Percentiles rank a stretch among this genome's conserved stretches.
phyloP scores from a whole-genome alignment of 257 asterid species.

The Gentiana dahurica region DNA sequence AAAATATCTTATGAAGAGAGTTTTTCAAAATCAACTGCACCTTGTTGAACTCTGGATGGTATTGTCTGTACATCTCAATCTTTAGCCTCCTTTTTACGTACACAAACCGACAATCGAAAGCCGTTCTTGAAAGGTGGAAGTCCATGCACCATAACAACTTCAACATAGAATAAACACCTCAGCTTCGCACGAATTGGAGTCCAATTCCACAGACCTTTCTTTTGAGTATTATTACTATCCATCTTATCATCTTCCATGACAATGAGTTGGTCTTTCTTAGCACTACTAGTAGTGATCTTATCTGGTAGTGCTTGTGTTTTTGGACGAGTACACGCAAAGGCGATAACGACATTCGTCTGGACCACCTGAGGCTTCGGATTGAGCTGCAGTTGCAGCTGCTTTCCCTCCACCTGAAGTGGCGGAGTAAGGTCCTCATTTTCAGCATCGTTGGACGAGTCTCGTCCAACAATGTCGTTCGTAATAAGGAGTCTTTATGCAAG shows the following conservation, averaged over 20 bases:
- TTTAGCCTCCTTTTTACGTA: constrained; percentile 59
- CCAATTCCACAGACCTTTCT: constrained; percentile 84
- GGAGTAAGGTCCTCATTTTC: too few species aligned
- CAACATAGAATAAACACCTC: constrained; percentile 76
- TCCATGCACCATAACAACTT: constrained; percentile 58
- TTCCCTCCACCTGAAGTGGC: too few species aligned
- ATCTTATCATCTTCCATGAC: constrained; percentile 23
- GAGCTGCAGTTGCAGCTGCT: too few species aligned
- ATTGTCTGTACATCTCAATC: constrained; percentile 80
- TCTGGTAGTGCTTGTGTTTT: constrained; percentile 9
- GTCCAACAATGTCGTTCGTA: too few species aligned
- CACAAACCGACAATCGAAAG: constrained; percentile 68
- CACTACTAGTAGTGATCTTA: constrained; percentile 1
- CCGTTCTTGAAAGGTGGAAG: constrained; percentile 86
- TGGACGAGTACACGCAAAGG: constrained; percentile 22
- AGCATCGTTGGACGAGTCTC: too few species aligned
- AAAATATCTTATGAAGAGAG: constrained; percentile 65
- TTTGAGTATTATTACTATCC: constrained; percentile 16
- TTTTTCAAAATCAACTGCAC: constrained; percentile 84
- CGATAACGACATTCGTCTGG: too few species aligned
- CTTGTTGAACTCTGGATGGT: constrained; percentile 81
- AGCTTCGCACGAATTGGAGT: constrained; percentile 81
- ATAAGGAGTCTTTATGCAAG: too few species aligned
- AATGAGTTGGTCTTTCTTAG: constrained; percentile 6
- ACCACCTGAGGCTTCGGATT: too few species aligned